These are phyloP conservation scores for Cladosporium sp. DNA, from an alignment of 2,329 filamentous ascomycete genomes.

Conservation along the genomic window DNA sequence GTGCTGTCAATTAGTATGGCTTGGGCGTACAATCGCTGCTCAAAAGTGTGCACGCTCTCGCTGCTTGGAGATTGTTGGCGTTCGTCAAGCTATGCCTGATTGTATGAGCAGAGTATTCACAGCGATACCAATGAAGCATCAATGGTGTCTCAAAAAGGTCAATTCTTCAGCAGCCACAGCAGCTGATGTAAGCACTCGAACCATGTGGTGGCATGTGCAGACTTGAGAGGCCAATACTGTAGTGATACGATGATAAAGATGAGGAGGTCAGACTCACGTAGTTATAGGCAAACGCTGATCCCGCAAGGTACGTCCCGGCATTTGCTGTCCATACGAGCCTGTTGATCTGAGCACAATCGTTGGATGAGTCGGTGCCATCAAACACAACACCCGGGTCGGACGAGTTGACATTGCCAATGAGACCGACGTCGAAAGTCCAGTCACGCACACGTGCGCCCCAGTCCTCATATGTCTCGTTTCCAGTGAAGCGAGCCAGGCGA, in stretches of 20 bases:
- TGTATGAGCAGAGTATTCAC: too few species aligned
- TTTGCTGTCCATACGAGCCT: slow-evolving; percentile 62
- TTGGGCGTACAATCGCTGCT: neutral
- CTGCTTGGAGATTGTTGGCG: too few species aligned
- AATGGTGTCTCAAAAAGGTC: too few species aligned
- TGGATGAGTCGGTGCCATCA: slow-evolving; percentile 56
- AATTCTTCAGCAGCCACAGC: too few species aligned
- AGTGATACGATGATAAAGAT: too few species aligned
- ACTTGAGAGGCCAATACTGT: too few species aligned
- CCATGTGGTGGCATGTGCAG: too few species aligned
- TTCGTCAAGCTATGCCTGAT: too few species aligned
- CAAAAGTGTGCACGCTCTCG: too few species aligned
- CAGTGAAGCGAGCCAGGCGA: slow-evolving; percentile 33
- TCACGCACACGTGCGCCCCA: slow-evolving; percentile 66
- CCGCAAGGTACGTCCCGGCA: slow-evolving; percentile 62
- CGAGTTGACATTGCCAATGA: slow-evolving; percentile 40
- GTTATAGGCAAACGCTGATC: slow-evolving; percentile 61
- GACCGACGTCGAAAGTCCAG: slow-evolving; percentile 55
- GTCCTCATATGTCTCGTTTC: slow-evolving; percentile 53
- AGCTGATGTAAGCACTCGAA: too few species aligned
- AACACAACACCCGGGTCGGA: slow-evolving; percentile 38
- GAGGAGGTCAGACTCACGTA: slow-evolving; percentile 12
- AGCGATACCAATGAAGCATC: too few species aligned
- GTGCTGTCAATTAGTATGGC: neutral
- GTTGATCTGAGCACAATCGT: slow-evolving; percentile 49